Evolutionary conservation across 169 alveolate species (phyloP).

Genomic region (Toxoplasma gondii): DNA sequence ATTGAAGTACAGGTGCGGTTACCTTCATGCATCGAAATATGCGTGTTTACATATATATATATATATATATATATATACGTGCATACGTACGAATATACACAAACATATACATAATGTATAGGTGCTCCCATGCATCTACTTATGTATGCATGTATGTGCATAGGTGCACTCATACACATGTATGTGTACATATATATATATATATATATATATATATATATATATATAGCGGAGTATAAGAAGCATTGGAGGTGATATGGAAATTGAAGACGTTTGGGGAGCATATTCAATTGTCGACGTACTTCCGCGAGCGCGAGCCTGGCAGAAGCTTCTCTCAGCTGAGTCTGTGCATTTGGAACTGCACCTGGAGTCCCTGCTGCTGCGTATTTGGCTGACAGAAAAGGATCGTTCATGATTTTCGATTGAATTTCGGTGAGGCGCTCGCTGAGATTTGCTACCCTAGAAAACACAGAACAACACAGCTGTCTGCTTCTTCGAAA

Average conservation of each 20-base stretch:
- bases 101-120: neutral
- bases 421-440: constrained; percentile 65
- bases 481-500: no score
- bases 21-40: no score
- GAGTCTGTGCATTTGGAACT: constrained; percentile 39
- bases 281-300: neutral
- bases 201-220: no score
- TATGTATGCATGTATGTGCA: no score
- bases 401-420: constrained; percentile 57
- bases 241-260: no score
- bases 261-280: no score
- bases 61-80: no score
- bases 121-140: neutral
- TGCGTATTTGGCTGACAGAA: constrained; percentile 57
- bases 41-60: no score
- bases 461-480: neutral
- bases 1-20: no score
- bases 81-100: neutral
- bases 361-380: constrained; percentile 35
- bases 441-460: constrained; percentile 60
- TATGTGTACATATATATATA: no score
- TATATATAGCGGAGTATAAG: no score
- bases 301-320: constrained; percentile 62
- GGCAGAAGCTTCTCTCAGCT: constrained; percentile 57
- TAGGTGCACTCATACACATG: neutral